Percentiles rank a stretch among this genome's conserved stretches.
Conservation (phyloP, 2,329 filamentous ascomycete species). For the Albophoma yamanashiensis region DNA sequence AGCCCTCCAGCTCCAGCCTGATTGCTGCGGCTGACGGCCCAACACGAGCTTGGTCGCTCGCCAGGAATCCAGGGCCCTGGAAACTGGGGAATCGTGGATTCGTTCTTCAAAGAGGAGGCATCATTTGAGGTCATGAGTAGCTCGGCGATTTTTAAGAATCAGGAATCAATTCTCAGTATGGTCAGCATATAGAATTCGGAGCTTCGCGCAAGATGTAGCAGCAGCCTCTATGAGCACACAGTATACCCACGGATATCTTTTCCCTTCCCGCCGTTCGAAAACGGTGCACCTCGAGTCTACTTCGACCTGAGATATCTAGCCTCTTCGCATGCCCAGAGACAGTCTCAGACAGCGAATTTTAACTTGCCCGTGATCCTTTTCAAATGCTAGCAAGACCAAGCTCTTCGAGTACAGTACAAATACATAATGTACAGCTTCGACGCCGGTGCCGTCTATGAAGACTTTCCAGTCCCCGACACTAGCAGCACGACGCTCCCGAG, state of each 20-base stretch:
- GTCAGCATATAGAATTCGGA: no score
- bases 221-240: no score
- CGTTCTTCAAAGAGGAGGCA: conserved; percentile 2
- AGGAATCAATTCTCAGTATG: no score
- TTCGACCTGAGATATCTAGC: neutral
- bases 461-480: conserved; percentile 48
- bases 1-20: no score
- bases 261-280: neutral
- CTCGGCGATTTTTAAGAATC: neutral
- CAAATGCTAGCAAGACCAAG: no score
- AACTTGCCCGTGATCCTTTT: neutral
- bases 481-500: conserved; percentile 78
- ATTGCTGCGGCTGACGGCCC: neutral
- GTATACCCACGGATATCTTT: no score
- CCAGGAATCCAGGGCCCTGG: neutral
- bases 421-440: neutral
- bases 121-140: conserved; percentile 1
- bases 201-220: neutral
- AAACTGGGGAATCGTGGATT: conserved; percentile 1
- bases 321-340: neutral
- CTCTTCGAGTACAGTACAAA: neutral
- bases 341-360: neutral
- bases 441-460: neutral
- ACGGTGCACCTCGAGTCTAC: neutral
- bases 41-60: neutral